Evolutionary conservation across 169 alveolate species (phyloP).

Genomic region (Eimeria sp.): DNA sequence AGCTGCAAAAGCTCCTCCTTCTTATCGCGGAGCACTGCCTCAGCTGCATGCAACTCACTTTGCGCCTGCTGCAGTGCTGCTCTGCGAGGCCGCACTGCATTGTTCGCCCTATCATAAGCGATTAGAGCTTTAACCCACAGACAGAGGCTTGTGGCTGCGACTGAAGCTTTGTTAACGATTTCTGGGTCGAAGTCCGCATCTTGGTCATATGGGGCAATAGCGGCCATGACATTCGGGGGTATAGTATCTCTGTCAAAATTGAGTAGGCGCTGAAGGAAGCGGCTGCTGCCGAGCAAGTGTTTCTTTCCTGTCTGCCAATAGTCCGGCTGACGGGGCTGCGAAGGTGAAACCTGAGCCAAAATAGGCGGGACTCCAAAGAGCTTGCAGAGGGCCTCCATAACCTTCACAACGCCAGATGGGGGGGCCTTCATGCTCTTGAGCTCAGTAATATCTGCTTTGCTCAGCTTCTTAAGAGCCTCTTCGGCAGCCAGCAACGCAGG

Average conservation of each 20-base stretch:
- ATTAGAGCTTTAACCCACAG: slow-evolving; percentile 97
- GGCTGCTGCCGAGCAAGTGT: slow-evolving; percentile 91
- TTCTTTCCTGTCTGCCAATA: slow-evolving; percentile 94
- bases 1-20: slow-evolving; percentile 94
- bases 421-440: slow-evolving; percentile 95
- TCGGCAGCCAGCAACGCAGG: slow-evolving; percentile 95
- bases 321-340: slow-evolving; percentile 89
- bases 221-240: slow-evolving; percentile 96
- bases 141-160: slow-evolving; percentile 95
- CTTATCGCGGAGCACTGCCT: slow-evolving; percentile 93
- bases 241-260: slow-evolving; percentile 96
- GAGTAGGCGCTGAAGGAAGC: slow-evolving; percentile 93
- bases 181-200: slow-evolving; percentile 91
- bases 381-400: slow-evolving; percentile 92
- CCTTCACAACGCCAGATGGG: slow-evolving; percentile 91
- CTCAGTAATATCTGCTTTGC: slow-evolving; percentile 96
- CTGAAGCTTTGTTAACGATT: slow-evolving; percentile 93
- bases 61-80: slow-evolving; percentile 95
- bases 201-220: slow-evolving; percentile 95
- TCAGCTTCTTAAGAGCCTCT: slow-evolving; percentile 95
- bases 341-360: slow-evolving; percentile 89
- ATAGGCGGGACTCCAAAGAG: slow-evolving; percentile 91
- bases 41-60: slow-evolving; percentile 95
- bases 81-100: slow-evolving; percentile 94
- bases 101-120: slow-evolving; percentile 95